phyloP scores from a whole-genome alignment of 2,329 filamentous ascomycete genomes.

The Albifimbria verrucaria region DNA sequence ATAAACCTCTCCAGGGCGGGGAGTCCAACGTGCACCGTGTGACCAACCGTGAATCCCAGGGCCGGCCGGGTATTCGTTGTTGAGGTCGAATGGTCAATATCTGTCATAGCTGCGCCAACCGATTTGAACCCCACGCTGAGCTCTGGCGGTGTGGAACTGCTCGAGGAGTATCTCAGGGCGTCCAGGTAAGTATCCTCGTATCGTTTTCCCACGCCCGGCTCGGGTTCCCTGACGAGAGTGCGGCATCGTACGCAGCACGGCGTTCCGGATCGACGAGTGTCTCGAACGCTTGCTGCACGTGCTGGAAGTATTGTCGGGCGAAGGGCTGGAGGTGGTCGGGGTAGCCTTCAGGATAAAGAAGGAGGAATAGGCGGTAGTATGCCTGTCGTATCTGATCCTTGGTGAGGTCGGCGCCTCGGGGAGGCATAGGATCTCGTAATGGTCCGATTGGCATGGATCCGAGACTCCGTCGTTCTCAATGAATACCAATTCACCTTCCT shows the following conservation, averaged over 20 bases:
- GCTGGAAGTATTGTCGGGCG: slow-evolving; percentile 37
- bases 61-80: slow-evolving; percentile 15
- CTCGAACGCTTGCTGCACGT: slow-evolving; percentile 43
- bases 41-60: slow-evolving; percentile 37
- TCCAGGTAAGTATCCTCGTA: slow-evolving; percentile 15
- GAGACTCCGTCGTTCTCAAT: slow-evolving; percentile 5
- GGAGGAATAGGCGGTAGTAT: slow-evolving; percentile 41
- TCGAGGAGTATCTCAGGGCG: slow-evolving; percentile 13
- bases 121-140: slow-evolving; percentile 34
- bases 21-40: slow-evolving; percentile 32
- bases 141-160: slow-evolving; percentile 29
- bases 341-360: slow-evolving; percentile 42
- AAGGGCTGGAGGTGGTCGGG: slow-evolving; percentile 33
- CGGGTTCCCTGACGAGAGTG: slow-evolving; percentile 14
- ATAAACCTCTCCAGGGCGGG: slow-evolving; percentile 26
- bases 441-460: slow-evolving; percentile 23
- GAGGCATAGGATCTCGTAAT: slow-evolving; percentile 44
- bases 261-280: slow-evolving; percentile 41
- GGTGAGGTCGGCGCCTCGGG: slow-evolving; percentile 24
- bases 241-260: slow-evolving; percentile 37
- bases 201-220: slow-evolving; percentile 10
- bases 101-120: no score
- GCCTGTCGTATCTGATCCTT: slow-evolving; percentile 37
- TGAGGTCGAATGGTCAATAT: slow-evolving; percentile 10
- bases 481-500: slow-evolving; percentile 5